Evolutionary conservation across 345 rosid genomes (phyloP).

Genomic region (Garcia nutans): DNA sequence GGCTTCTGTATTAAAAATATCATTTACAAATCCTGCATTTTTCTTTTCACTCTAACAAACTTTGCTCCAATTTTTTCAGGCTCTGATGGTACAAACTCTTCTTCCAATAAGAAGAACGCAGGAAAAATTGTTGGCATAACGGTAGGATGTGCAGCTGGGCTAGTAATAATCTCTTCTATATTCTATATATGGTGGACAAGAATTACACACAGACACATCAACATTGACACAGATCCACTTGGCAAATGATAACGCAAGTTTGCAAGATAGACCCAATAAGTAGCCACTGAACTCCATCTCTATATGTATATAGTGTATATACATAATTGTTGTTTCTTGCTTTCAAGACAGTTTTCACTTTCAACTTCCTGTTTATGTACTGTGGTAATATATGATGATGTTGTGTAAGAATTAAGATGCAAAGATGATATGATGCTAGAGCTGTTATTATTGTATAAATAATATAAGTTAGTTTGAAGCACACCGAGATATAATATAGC

Average conservation of each 20-base stretch:
- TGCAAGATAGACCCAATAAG: background rate
- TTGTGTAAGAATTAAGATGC: background rate
- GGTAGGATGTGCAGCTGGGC: constrained; percentile 34
- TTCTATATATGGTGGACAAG: constrained; percentile 43
- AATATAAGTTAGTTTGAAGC: background rate
- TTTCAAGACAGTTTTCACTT: background rate
- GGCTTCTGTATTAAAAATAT: background rate
- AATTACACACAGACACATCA: constrained; percentile 15
- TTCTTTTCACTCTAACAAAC: background rate
- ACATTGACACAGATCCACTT: constrained; percentile 27
- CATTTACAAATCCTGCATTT: background rate
- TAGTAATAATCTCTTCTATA: constrained; percentile 32
- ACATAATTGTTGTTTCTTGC: background rate
- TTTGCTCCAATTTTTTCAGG: constrained; percentile 9
- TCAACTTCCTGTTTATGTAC: background rate
- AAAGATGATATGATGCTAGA: background rate
- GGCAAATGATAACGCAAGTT: constrained; percentile 9
- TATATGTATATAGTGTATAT: too few relatives aligned
- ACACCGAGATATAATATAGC: too few relatives aligned
- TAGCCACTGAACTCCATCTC: background rate
- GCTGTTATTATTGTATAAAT: background rate
- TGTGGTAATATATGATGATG: background rate
- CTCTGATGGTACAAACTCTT: constrained; percentile 18
- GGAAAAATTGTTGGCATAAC: constrained; percentile 40
- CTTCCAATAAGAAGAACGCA: constrained; percentile 27